These are phyloP conservation scores for Microascus cirrosus DNA, from an alignment of 2,329 filamentous ascomycete genomes.

Conservation along the genomic window DNA sequence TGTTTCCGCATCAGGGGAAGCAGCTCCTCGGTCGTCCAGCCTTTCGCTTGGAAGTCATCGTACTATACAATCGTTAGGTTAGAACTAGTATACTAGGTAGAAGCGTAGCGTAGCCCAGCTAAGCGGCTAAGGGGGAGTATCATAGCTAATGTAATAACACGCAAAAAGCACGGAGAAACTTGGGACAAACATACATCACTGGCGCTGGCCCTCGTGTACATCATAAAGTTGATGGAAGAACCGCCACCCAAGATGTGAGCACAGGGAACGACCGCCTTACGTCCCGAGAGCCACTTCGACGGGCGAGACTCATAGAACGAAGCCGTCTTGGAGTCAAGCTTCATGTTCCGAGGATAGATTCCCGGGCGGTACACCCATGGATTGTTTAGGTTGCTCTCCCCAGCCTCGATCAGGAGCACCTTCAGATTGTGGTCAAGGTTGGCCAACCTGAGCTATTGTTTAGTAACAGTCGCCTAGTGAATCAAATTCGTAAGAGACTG, in stretches of 20 bases:
- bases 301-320: constrained; percentile 72
- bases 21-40: constrained; percentile 68
- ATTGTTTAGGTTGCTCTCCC: constrained; percentile 66
- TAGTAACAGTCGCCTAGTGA: constrained; percentile 22
- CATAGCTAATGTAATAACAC: constrained; percentile 39
- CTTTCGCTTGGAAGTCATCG: constrained; percentile 68
- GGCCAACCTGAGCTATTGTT: constrained; percentile 44
- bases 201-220: constrained; percentile 18
- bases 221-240: constrained; percentile 70
- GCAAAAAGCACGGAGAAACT: constrained; percentile 22
- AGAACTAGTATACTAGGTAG: neutral
- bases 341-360: constrained; percentile 69
- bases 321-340: constrained; percentile 69
- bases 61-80: constrained; percentile 45
- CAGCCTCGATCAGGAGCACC: constrained; percentile 60
- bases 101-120: neutral
- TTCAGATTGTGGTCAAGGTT: constrained; percentile 65
- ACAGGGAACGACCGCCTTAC: constrained; percentile 63
- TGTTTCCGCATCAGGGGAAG: constrained; percentile 71
- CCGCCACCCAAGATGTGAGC: constrained; percentile 63
- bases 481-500: constrained; percentile 14
- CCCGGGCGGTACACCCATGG: constrained; percentile 67
- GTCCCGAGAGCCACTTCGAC: constrained; percentile 59
- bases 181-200: neutral
- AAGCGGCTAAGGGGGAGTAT: neutral